A percentile compares a stretch with the other conserved stretches of the same genome.
phyloP scores from a whole-genome alignment of 106 monocot species.

The Iris macrosiphon region DNA sequence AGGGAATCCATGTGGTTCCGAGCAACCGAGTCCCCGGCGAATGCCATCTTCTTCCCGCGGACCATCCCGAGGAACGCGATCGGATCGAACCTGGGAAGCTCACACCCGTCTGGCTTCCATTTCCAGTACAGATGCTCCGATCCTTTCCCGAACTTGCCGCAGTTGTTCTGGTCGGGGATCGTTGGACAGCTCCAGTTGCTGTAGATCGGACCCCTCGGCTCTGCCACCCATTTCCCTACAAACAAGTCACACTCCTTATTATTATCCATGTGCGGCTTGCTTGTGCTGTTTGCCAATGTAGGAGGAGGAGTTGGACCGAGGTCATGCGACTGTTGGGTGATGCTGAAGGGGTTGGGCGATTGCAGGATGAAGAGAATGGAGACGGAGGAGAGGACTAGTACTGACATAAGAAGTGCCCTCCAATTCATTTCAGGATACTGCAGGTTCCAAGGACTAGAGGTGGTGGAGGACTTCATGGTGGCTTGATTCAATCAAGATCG shows the following conservation, averaged over 20 bases:
- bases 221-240: conserved; percentile 27
- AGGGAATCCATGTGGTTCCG: conserved; percentile 50
- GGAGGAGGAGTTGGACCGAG: no score
- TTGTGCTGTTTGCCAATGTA: no score
- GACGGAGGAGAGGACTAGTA: no score
- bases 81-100: conserved; percentile 26
- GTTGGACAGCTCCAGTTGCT: conserved; percentile 23
- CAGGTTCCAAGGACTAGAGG: no score
- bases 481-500: no score
- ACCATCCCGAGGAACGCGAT: conserved; percentile 17
- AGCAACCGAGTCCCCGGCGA: conserved; percentile 38
- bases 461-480: no score
- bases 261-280: no score
- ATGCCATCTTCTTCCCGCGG: conserved; percentile 33
- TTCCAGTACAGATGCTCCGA: conserved; percentile 28
- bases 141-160: conserved; percentile 37
- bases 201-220: conserved; percentile 10
- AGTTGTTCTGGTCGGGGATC: conserved; percentile 27
- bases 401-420: no score
- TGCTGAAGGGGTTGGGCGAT: no score
- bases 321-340: no score
- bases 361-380: no score
- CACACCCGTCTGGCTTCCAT: conserved; percentile 46
- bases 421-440: no score
- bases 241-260: conserved; percentile 17